These are phyloP conservation scores for Rhizopus sp. DNA, from an alignment of 371 early-diverging fungal species.

Conservation along the genomic window DNA sequence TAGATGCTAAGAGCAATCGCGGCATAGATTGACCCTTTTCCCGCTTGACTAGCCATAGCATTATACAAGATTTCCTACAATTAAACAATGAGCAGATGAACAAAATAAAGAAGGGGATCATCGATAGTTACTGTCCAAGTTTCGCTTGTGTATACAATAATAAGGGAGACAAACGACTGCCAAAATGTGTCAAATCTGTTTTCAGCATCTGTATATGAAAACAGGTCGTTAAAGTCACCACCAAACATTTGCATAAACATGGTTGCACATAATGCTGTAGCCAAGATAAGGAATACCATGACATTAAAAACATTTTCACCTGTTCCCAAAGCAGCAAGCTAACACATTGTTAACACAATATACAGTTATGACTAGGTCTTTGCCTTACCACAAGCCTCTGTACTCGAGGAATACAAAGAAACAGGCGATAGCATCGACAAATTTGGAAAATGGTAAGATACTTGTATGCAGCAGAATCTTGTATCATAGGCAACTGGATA, in stretches of 20 bases:
- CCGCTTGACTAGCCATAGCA: slow-evolving; percentile 53
- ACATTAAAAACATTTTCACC: slow-evolving; percentile 54
- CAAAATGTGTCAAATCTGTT: slow-evolving; percentile 51
- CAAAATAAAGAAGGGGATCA: not conserved
- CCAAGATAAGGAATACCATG: slow-evolving; percentile 39
- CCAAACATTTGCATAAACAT: slow-evolving; percentile 55
- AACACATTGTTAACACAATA: not conserved
- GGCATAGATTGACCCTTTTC: slow-evolving; percentile 48
- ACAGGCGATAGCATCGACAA: slow-evolving; percentile 51
- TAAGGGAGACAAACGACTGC: slow-evolving; percentile 49
- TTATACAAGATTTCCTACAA: slow-evolving; percentile 49
- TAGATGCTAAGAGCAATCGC: slow-evolving; percentile 50
- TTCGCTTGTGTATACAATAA: slow-evolving; percentile 62
- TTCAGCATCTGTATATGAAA: slow-evolving; percentile 21
- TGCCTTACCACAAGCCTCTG: slow-evolving; percentile 47
- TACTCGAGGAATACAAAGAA: slow-evolving; percentile 59
- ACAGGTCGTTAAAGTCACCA: slow-evolving; percentile 38
- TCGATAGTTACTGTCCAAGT: slow-evolving; percentile 52
- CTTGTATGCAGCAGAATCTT: slow-evolving; percentile 47
- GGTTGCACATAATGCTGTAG: slow-evolving; percentile 42
- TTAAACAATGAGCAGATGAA: not conserved
- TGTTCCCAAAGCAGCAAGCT: slow-evolving; percentile 47
- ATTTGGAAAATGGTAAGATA: slow-evolving; percentile 62
- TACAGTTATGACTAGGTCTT: not conserved
- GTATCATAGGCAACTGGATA: slow-evolving; percentile 56